Evolutionary conservation across 2,329 filamentous ascomycete species (phyloP).

Genomic region (Akanthomyces uredinophilus): DNA sequence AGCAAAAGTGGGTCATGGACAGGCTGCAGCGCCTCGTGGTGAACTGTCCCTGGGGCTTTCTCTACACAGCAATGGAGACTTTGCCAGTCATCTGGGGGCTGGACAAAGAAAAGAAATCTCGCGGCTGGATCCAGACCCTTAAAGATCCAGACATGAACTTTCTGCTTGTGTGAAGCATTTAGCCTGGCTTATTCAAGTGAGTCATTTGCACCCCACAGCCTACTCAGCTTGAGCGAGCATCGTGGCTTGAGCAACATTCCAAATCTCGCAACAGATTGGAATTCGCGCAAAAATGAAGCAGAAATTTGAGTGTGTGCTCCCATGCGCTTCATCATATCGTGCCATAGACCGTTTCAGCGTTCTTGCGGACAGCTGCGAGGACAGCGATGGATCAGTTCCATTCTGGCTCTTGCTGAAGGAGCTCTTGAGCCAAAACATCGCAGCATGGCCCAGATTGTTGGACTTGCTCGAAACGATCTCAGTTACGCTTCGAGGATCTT

Average conservation of each 20-base stretch:
- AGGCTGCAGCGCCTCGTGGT: constrained; percentile 37
- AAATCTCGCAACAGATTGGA: not conserved
- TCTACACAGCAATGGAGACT: constrained; percentile 42
- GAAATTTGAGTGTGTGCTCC: constrained; percentile 4
- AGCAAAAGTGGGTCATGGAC: constrained; percentile 45
- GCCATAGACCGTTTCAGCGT: constrained; percentile 28
- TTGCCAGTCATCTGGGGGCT: constrained; percentile 39
- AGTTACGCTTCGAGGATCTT: constrained; percentile 18
- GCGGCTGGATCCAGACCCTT: constrained; percentile 41
- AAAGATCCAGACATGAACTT: constrained; percentile 38
- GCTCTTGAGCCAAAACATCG: constrained; percentile 18
- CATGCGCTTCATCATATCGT: constrained; percentile 15
- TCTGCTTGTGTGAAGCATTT: constrained; percentile 34
- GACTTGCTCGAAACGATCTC: constrained; percentile 27
- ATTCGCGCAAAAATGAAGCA: not conserved
- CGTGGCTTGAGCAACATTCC: not conserved
- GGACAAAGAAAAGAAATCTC: constrained; percentile 26
- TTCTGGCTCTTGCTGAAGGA: constrained; percentile 25
- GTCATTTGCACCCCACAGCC: not conserved
- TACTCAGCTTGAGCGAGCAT: not conserved
- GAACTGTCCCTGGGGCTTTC: constrained; percentile 44
- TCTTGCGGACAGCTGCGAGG: constrained; percentile 20
- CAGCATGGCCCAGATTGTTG: constrained; percentile 17
- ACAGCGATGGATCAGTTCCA: constrained; percentile 20
- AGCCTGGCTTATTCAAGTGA: not conserved